A percentile compares a stretch with the other conserved stretches of the same genome.
Conservation (phyloP, 495 filamentous ascomycete species). For the Letharia lupina region DNA sequence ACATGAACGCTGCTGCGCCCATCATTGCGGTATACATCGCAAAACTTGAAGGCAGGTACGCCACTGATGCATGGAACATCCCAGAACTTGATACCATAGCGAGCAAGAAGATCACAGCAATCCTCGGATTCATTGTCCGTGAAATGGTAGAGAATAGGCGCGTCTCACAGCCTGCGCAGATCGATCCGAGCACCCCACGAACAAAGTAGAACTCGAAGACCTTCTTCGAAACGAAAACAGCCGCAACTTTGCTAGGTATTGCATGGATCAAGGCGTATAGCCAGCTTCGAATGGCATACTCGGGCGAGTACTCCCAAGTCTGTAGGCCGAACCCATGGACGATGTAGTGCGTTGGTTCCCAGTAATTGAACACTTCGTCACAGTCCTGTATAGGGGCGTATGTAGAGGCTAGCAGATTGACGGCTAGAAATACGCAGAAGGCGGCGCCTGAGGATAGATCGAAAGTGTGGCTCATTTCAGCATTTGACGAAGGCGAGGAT, state of each 20-base stretch:
- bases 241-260: slow-evolving; percentile 53
- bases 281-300: slow-evolving; percentile 95
- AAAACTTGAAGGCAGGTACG: slow-evolving; percentile 89
- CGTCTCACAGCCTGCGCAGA: slow-evolving; percentile 74
- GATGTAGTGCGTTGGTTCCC: slow-evolving; percentile 96
- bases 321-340: slow-evolving; percentile 87
- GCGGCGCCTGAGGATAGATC: slow-evolving; percentile 43
- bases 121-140: slow-evolving; percentile 62
- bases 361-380: slow-evolving; percentile 99
- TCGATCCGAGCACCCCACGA: slow-evolving; percentile 59
- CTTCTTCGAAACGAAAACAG: slow-evolving; percentile 52
- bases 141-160: slow-evolving; percentile 69
- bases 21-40: slow-evolving; percentile 93
- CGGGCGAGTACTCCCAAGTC: slow-evolving; percentile 98
- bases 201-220: slow-evolving; percentile 78
- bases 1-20: slow-evolving; percentile 80
- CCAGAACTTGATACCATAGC: slow-evolving; percentile 71
- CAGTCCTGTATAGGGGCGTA: slow-evolving; percentile 95
- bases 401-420: slow-evolving; percentile 67
- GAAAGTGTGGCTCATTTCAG: not conserved
- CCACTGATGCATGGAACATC: slow-evolving; percentile 82
- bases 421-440: slow-evolving; percentile 61
- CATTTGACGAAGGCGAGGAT: not conserved
- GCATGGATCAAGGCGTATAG: slow-evolving; percentile 84
- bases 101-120: slow-evolving; percentile 75